Evolutionary conservation across 2,329 filamentous ascomycete genomes (phyloP).

Genomic region (Alternaria burnsii): DNA sequence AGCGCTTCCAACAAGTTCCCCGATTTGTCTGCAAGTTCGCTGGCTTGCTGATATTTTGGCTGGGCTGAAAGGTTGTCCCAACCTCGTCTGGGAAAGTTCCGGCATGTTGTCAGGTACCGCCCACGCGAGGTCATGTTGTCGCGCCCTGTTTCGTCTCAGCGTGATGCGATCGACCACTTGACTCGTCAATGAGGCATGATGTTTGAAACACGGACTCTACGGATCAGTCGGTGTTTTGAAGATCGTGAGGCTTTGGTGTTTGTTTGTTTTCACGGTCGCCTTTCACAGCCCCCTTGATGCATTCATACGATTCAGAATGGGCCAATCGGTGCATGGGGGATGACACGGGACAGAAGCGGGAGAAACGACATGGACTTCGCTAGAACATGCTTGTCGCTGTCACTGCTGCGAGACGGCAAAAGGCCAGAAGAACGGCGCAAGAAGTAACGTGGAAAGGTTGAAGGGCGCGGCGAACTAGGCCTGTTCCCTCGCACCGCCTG

Average conservation of each 20-base stretch:
- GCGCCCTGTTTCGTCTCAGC: conserved; percentile 17
- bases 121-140: conserved; percentile 21
- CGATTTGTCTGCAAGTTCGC: conserved; percentile 38
- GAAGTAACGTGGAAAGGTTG: conserved; percentile 20
- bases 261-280: conserved; percentile 30
- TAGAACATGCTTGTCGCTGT: conserved; percentile 28
- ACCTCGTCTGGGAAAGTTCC: conserved; percentile 16
- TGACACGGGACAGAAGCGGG: conserved; percentile 22
- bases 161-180: conserved; percentile 15
- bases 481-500: conserved; percentile 26
- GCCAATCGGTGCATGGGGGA: conserved; percentile 25
- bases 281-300: conserved; percentile 15
- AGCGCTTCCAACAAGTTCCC: conserved; percentile 30
- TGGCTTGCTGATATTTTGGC: conserved; percentile 22
- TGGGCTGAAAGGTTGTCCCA: conserved; percentile 29
- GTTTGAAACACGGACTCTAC: conserved; percentile 16
- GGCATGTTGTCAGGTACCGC: conserved; percentile 21
- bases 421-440: conserved; percentile 28
- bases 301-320: conserved; percentile 4
- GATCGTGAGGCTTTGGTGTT: conserved; percentile 24
- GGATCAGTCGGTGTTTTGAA: conserved; percentile 25
- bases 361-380: conserved; percentile 20
- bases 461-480: conserved; percentile 29
- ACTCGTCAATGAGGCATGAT: conserved; percentile 12
- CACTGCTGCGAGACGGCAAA: conserved; percentile 30